Conservation (phyloP, 257 asterid genomes). For the Asclepias syriaca region DNA sequence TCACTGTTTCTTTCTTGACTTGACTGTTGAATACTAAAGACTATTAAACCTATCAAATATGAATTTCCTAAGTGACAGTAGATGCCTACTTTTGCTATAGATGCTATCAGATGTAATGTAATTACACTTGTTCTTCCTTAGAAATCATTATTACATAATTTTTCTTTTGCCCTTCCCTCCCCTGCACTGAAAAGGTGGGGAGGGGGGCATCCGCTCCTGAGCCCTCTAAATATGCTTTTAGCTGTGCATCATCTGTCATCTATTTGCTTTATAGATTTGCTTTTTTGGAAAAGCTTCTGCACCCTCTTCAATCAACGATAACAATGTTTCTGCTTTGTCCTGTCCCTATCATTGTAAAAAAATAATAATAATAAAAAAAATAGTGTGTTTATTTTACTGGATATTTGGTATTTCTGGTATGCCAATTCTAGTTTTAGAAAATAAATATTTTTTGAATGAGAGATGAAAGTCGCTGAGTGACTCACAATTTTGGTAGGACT, state of each 20-base stretch:
- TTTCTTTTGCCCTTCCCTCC: neutral
- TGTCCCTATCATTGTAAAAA: conserved; percentile 28
- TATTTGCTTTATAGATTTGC: conserved; percentile 22
- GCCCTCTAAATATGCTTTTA: conserved; percentile 16
- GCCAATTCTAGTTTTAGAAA: neutral
- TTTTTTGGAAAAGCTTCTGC: conserved; percentile 27
- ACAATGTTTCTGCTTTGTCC: conserved; percentile 25
- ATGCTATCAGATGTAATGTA: neutral
- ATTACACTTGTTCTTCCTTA: neutral
- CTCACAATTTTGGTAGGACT: conserved; percentile 41
- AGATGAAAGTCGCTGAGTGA: neutral
- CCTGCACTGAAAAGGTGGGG: neutral
- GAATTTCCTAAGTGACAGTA: neutral
- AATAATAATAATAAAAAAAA: too few species aligned
- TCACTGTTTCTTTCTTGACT: conserved; percentile 15
- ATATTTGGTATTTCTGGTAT: neutral
- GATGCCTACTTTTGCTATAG: neutral
- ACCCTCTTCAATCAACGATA: conserved; percentile 42
- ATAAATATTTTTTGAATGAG: neutral
- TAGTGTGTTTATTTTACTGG: neutral
- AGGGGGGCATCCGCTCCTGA: conserved; percentile 17
- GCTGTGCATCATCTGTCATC: conserved; percentile 23
- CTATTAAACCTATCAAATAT: neutral
- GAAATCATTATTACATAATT: neutral
- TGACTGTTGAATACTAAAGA: conserved; percentile 15